These are phyloP conservation scores for Ophiostoma angusticollis DNA, from an alignment of 2,329 filamentous ascomycete genomes.

Conservation along the genomic window DNA sequence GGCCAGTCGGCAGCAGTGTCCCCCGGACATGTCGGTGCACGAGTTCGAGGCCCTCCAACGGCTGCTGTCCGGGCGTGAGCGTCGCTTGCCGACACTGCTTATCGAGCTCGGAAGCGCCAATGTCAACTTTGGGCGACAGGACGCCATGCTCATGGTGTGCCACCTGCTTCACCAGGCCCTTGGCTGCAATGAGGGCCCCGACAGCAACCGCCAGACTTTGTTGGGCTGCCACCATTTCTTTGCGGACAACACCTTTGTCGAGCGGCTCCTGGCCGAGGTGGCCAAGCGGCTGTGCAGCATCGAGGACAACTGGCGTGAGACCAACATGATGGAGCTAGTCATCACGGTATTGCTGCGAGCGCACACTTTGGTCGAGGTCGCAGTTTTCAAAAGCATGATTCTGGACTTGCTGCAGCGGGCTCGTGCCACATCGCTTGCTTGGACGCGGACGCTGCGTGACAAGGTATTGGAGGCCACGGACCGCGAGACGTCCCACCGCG, in stretches of 20 bases:
- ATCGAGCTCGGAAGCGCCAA: constrained; percentile 38
- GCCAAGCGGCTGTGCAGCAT: constrained; percentile 30
- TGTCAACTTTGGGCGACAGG: constrained; percentile 46
- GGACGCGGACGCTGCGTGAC: constrained; percentile 34
- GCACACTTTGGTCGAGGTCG: constrained; percentile 15
- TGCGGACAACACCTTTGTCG: constrained; percentile 35
- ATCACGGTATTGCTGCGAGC: constrained; percentile 36
- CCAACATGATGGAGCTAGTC: constrained; percentile 42
- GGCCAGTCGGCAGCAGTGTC: constrained; percentile 36
- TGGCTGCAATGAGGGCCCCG: constrained; percentile 2
- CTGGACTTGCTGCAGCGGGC: constrained; percentile 23
- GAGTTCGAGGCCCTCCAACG: constrained; percentile 41
- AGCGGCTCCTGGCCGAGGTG: constrained; percentile 34
- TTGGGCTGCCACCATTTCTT: constrained; percentile 35
- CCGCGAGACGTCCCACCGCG: constrained; percentile 23
- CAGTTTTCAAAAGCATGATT: constrained; percentile 12
- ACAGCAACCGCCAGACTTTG: constrained; percentile 26
- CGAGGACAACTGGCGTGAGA: constrained; percentile 44
- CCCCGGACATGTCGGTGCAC: constrained; percentile 30
- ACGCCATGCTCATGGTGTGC: constrained; percentile 34
- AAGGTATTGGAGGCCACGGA: constrained; percentile 30
- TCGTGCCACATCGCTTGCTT: constrained; percentile 31
- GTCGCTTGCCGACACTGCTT: constrained; percentile 32
- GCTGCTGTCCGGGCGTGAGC: constrained; percentile 30
- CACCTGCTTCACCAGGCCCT: constrained; percentile 40